A percentile compares a stretch with the other conserved stretches of the same genome.
These are phyloP conservation scores for Fabrea salina DNA, from an alignment of 169 alveolate genomes.

Conservation along the genomic window DNA sequence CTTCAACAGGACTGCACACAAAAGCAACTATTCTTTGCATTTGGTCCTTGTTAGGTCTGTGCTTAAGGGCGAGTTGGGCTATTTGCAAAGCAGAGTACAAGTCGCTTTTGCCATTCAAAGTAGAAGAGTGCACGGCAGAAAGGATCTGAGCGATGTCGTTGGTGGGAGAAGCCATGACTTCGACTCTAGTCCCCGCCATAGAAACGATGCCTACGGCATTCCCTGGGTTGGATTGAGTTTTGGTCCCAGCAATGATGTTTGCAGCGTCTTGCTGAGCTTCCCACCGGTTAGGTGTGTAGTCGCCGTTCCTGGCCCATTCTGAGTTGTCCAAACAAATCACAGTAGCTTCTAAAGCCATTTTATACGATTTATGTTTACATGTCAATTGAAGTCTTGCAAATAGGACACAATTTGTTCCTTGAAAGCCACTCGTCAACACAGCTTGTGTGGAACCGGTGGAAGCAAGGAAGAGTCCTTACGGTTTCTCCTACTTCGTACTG, in stretches of 20 bases:
- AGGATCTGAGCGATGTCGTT: constrained; percentile 89
- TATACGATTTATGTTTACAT: no score
- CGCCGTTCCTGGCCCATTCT: constrained; percentile 96
- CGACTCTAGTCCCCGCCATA: constrained; percentile 94
- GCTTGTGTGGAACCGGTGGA: constrained; percentile 14
- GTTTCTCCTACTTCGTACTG: not conserved
- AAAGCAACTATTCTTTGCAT: constrained; percentile 93
- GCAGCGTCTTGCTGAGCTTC: constrained; percentile 89
- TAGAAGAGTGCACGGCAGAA: constrained; percentile 76
- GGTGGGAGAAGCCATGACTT: constrained; percentile 90
- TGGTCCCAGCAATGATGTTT: constrained; percentile 80
- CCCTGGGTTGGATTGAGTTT: constrained; percentile 89
- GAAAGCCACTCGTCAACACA: constrained; percentile 29
- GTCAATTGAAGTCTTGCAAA: constrained; percentile 28
- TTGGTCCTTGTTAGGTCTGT: constrained; percentile 92
- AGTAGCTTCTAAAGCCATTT: constrained; percentile 97
- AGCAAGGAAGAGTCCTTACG: constrained; percentile 22
- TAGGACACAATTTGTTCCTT: constrained; percentile 29
- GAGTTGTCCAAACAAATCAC: constrained; percentile 95
- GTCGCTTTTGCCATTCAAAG: constrained; percentile 87
- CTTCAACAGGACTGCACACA: constrained; percentile 93
- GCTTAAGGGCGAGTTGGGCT: constrained; percentile 96
- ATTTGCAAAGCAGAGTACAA: constrained; percentile 87
- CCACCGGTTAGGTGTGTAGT: constrained; percentile 90
- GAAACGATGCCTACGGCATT: constrained; percentile 93